Evolutionary conservation across 1,284 basidiomycete species (phyloP).

Genomic region (Puccinia triticina): DNA sequence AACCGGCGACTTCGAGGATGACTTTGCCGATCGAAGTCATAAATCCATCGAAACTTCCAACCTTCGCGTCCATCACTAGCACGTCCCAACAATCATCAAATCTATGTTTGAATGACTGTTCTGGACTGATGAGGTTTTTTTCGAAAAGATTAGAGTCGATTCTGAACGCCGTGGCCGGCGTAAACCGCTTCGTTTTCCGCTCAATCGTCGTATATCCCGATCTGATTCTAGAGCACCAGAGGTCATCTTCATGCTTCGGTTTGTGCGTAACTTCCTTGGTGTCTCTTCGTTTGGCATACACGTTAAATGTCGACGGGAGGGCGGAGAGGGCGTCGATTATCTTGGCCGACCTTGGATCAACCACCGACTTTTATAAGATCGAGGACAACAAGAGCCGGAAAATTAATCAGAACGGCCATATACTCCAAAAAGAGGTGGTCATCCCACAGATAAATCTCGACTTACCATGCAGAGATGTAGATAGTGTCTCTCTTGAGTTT

Average conservation of each 20-base stretch:
- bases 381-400: neutral
- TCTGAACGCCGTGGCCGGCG: constrained; percentile 20
- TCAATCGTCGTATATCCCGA: constrained; percentile 39
- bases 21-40: constrained; percentile 21
- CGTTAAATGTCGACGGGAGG: constrained; percentile 12
- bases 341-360: constrained; percentile 16
- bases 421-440: neutral
- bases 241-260: constrained; percentile 14
- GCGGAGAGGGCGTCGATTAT: constrained; percentile 27
- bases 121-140: constrained; percentile 25
- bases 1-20: constrained; percentile 4
- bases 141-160: constrained; percentile 19
- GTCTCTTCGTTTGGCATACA: constrained; percentile 36
- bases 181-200: constrained; percentile 30
- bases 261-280: constrained; percentile 38
- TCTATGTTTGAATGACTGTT: constrained; percentile 14
- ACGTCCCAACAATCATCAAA: constrained; percentile 49
- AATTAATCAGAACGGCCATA: neutral
- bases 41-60: constrained; percentile 23
- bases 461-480: constrained; percentile 44
- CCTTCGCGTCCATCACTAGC: constrained; percentile 47
- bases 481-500: constrained; percentile 49
- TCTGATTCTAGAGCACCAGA: constrained; percentile 38
- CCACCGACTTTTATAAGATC: constrained; percentile 19
- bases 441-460: neutral